Evolutionary conservation across 2,329 filamentous ascomycete species (phyloP), one percentile per base, ranked within the genome.

Genomic region (Neophaeococcomyces aloes): DNA sequence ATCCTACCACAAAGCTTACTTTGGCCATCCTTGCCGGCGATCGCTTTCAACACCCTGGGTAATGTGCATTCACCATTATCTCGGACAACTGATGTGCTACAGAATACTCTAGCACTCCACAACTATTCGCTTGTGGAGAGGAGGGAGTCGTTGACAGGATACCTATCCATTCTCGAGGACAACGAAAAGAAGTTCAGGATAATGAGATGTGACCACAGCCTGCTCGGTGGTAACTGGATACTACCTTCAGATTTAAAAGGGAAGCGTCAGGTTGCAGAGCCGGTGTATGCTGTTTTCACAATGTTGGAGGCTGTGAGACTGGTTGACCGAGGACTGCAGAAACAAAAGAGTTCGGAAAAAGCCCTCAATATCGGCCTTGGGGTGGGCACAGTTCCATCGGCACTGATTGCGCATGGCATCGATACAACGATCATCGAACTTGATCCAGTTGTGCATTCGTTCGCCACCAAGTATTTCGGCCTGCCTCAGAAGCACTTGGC

Each of bases 371-470:
- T 98, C 53, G 91, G 91, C 5, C 77, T 96, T 15, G 91, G 91
- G 35, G 86, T 96, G 46, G 91, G 91, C 30, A 96, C 89, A 0
- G 86, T 86, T 0, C 89, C 89, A 0, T 82, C 85, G 31, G 87
- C 89, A 4, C 66, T 98, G 11, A 83, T 95, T 45, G 73, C 78
- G 4, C 91, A 95, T 56, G 86, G 87, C 3, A 85, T 98, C 58
- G 76, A 88, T 56, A 96, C 89, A 1, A 96, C 89, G 0, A 82
- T 95, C 48, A 83, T 98, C 13, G 91, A 98, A 62, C 86, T 98
- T 43, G 91, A 98, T 57, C 88, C 88, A 0, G 78, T 83, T 1
- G 88, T 98, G 18, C 77, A 94, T 61, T 74, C 83, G 39, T 91
- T 87, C 60, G 88, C 91, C 3, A 70, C 68, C 21, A 78, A 84